Conservation (phyloP, 2,329 filamentous ascomycete genomes). For the Albifimbria verrucaria region DNA sequence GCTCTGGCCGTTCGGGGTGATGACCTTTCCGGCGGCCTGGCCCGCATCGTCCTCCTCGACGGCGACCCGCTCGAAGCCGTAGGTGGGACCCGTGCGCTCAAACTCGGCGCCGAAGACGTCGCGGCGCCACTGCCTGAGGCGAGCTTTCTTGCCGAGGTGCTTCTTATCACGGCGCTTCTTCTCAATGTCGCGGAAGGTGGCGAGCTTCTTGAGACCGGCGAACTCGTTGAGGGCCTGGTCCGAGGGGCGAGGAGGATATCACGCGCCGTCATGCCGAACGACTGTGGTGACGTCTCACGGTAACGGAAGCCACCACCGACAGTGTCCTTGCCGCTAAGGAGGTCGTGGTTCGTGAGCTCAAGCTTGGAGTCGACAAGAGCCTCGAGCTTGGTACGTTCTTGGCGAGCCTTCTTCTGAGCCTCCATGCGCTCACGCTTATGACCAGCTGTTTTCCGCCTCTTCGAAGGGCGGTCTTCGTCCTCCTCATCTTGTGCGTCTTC, state of each 20-base stretch:
- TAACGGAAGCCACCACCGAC: constrained; percentile 67
- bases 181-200: constrained; percentile 79
- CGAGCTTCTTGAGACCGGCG: constrained; percentile 91
- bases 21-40: constrained; percentile 27
- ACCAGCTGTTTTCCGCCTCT: constrained; percentile 58
- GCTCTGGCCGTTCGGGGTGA: constrained; percentile 18
- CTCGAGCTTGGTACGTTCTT: constrained; percentile 80
- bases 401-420: constrained; percentile 69
- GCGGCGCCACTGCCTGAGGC: constrained; percentile 79
- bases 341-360: constrained; percentile 65
- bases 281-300: constrained; percentile 85
- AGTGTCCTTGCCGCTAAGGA: constrained; percentile 42
- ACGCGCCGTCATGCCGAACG: constrained; percentile 82
- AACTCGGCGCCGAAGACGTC: constrained; percentile 60
- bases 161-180: constrained; percentile 91
- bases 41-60: constrained; percentile 24
- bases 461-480: constrained; percentile 44
- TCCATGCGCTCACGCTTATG: constrained; percentile 56
- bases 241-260: constrained; percentile 89
- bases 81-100: constrained; percentile 54
- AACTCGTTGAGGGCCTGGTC: constrained; percentile 86
- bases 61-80: constrained; percentile 46
- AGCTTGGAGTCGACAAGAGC: constrained; percentile 80
- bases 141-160: constrained; percentile 85
- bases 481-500: constrained; percentile 38